These are phyloP conservation scores for Lepiota venenata DNA, from an alignment of 768 basidiomycete genomes.

Conservation along the genomic window DNA sequence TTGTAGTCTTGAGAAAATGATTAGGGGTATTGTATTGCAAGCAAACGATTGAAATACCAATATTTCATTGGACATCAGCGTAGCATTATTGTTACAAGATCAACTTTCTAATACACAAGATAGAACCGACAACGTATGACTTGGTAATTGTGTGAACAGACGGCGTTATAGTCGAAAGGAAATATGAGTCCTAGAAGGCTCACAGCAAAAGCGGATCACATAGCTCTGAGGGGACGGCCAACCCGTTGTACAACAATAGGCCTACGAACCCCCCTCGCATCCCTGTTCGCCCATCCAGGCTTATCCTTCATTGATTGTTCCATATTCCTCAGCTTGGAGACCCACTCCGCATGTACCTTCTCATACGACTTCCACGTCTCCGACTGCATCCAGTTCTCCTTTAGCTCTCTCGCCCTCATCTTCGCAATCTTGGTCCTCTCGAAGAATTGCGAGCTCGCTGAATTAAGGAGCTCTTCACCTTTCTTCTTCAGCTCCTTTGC, in stretches of 20 bases:
- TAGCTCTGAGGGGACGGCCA: neutral
- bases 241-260: neutral
- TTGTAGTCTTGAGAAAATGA: too few species aligned
- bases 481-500: constrained; percentile 51
- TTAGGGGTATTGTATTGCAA: too few species aligned
- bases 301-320: constrained; percentile 7
- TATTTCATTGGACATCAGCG: too few species aligned
- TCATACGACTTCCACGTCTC: constrained; percentile 20
- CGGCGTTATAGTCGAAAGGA: neutral
- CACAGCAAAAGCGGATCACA: neutral
- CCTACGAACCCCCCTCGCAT: neutral
- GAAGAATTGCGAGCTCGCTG: constrained; percentile 38
- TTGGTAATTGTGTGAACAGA: neutral
- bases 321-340: constrained; percentile 9
- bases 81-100: neutral
- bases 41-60: too few species aligned
- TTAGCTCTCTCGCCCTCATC: constrained; percentile 38
- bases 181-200: neutral
- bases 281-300: neutral
- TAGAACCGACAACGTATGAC: neutral
- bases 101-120: constrained; percentile 3
- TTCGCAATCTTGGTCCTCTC: constrained; percentile 40
- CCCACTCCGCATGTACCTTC: constrained; percentile 18
- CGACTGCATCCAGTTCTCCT: constrained; percentile 29
- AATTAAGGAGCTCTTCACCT: constrained; percentile 42